These are phyloP conservation scores for Metschnikowia lochheadii DNA, from an alignment of 805 yeast species.

Conservation along the genomic window DNA sequence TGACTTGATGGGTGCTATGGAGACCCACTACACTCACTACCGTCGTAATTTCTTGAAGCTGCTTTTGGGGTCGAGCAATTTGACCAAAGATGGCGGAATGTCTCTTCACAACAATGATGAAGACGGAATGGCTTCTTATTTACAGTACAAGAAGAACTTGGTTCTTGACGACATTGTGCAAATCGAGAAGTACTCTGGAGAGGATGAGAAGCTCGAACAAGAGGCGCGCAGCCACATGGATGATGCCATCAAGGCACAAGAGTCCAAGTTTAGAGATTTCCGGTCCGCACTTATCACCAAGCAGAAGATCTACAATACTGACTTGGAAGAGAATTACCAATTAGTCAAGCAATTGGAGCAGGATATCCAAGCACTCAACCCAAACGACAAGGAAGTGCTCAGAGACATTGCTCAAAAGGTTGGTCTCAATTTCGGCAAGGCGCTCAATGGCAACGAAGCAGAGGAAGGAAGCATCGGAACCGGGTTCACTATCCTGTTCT, in stretches of 20 bases:
- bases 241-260: conserved; percentile 45
- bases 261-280: conserved; percentile 59
- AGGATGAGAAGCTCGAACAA: conserved; percentile 25
- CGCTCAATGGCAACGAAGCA: conserved; percentile 7
- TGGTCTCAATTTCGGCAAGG: conserved; percentile 8
- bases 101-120: conserved; percentile 7
- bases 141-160: conserved; percentile 14
- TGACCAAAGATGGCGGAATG: conserved; percentile 3
- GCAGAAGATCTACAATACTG: conserved; percentile 54
- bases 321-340: conserved; percentile 43
- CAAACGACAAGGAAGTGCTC: conserved; percentile 14
- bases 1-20: conserved; percentile 74
- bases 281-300: conserved; percentile 49
- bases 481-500: conserved; percentile 14
- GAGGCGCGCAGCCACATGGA: conserved; percentile 18
- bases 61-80: conserved; percentile 29
- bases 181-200: conserved; percentile 18
- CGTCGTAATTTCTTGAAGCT: conserved; percentile 54
- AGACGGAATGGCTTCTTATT: conserved; percentile 19
- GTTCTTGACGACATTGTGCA: conserved; percentile 13
- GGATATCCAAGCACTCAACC: conserved; percentile 12
- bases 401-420: conserved; percentile 12
- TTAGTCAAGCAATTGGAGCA: conserved; percentile 35
- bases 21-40: conserved; percentile 69
- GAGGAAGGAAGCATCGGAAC: conserved; percentile 15